A percentile compares a stretch with the other conserved stretches of the same genome.
Evolutionary conservation across 2,329 filamentous ascomycete species (phyloP).

Genomic region (Mycosphaerella arachidis): DNA sequence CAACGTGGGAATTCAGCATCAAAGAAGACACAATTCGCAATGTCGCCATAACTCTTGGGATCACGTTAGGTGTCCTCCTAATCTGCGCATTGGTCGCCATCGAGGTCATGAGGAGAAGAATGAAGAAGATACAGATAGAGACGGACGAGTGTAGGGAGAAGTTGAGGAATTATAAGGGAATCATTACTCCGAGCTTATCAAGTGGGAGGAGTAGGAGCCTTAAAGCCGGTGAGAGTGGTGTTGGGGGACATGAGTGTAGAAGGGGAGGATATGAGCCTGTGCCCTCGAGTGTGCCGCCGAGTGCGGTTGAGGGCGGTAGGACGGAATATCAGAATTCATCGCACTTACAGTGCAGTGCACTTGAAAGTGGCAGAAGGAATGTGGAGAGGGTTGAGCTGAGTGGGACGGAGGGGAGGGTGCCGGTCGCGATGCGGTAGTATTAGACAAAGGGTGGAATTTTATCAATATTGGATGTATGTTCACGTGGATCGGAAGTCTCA

Average conservation of each 20-base stretch:
- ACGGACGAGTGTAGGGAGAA: constrained; percentile 4
- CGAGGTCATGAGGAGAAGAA: constrained; percentile 10
- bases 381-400: background rate
- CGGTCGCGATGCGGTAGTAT: background rate
- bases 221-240: background rate
- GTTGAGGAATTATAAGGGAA: background rate
- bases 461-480: too few species aligned
- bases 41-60: constrained; percentile 10
- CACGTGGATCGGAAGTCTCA: too few species aligned
- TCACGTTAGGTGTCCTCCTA: constrained; percentile 13
- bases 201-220: background rate
- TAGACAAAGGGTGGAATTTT: too few species aligned
- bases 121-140: constrained; percentile 9
- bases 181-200: background rate
- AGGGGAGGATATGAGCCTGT: background rate
- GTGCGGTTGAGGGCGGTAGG: background rate
- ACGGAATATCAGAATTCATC: background rate
- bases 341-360: background rate
- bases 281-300: background rate
- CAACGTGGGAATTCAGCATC: constrained; percentile 13
- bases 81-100: constrained; percentile 10
- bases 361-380: background rate
- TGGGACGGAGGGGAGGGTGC: background rate
- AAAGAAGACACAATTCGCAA: constrained; percentile 13
- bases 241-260: too few species aligned